Conservation (phyloP, 2,329 filamentous ascomycete genomes). For the Curvularia hawaiiensis region DNA sequence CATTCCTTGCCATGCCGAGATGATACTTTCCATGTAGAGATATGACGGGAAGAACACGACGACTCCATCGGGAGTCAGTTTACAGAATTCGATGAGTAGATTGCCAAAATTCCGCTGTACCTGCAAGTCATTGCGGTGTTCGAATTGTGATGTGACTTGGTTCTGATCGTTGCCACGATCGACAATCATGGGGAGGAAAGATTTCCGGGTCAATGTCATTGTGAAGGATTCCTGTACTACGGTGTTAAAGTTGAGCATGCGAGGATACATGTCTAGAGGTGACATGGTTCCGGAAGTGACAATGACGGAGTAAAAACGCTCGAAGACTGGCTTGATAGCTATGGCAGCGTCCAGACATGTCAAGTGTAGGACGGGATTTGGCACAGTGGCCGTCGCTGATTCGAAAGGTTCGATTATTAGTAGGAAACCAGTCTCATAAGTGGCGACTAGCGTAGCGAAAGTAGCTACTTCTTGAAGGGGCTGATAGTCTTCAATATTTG, state of each 20-base stretch:
- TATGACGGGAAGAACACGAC: slow-evolving; percentile 99
- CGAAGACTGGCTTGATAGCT: slow-evolving; percentile 96
- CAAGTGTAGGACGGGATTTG: slow-evolving; percentile 96
- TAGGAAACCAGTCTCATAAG: slow-evolving; percentile 95
- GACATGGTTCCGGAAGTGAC: slow-evolving; percentile 98
- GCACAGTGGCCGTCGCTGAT: slow-evolving; percentile 91
- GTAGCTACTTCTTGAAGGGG: slow-evolving; percentile 96
- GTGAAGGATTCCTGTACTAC: slow-evolving; percentile 96
- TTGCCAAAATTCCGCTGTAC: slow-evolving; percentile 98
- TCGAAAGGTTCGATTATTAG: slow-evolving; percentile 98
- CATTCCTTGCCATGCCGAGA: slow-evolving; percentile 99
- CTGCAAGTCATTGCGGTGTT: slow-evolving; percentile 92
- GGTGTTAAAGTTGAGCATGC: slow-evolving; percentile 92
- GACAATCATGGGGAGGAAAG: slow-evolving; percentile 98
- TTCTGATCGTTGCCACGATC: slow-evolving; percentile 94
- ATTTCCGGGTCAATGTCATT: slow-evolving; percentile 91
- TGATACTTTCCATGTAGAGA: slow-evolving; percentile 98
- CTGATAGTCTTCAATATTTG: slow-evolving; percentile 97
- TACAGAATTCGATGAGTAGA: slow-evolving; percentile 91
- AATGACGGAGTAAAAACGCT: slow-evolving; percentile 96
- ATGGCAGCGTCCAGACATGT: slow-evolving; percentile 97
- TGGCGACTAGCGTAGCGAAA: slow-evolving; percentile 93
- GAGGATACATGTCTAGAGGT: slow-evolving; percentile 97
- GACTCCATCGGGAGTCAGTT: slow-evolving; percentile 93
- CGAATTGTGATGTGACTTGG: slow-evolving; percentile 89